A percentile compares a stretch with the other conserved stretches of the same genome.
Evolutionary conservation across 1,284 basidiomycete species (phyloP).

Genomic region (Moesziomyces globuligerus): DNA sequence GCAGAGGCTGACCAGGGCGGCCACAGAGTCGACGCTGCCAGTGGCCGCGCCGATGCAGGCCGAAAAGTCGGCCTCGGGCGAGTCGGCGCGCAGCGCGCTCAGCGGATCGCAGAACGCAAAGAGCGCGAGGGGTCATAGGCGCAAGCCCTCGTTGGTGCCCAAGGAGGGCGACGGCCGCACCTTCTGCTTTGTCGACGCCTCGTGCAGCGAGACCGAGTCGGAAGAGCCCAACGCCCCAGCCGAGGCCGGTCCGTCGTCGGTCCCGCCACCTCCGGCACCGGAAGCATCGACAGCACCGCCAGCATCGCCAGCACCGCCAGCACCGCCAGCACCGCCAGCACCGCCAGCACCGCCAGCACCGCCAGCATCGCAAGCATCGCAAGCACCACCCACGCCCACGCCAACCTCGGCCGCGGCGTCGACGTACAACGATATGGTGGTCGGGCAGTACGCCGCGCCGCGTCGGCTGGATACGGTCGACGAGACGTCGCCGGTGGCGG

Average conservation of each 20-base stretch:
- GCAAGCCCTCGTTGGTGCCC: slow-evolving; percentile 27
- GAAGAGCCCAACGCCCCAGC: slow-evolving; percentile 8
- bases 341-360: too few species aligned
- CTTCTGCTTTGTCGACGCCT: slow-evolving; percentile 34
- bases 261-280: background rate
- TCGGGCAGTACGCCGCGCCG: too few species aligned
- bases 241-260: background rate
- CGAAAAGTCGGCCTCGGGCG: background rate
- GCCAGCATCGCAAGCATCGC: too few species aligned
- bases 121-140: slow-evolving; percentile 7
- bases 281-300: slow-evolving; percentile 1
- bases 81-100: slow-evolving; percentile 7
- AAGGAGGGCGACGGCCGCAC: slow-evolving; percentile 37
- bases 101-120: slow-evolving; percentile 8
- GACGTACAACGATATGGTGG: too few species aligned
- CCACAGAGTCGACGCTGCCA: slow-evolving; percentile 26
- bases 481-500: too few species aligned
- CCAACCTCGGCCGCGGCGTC: too few species aligned
- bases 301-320: too few species aligned
- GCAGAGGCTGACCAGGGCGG: slow-evolving; percentile 26
- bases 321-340: too few species aligned
- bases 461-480: too few species aligned
- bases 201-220: slow-evolving; percentile 11
- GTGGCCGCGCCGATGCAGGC: slow-evolving; percentile 5
- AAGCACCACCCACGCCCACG: too few species aligned